phyloP scores from a whole-genome alignment of 495 filamentous ascomycete genomes.

The Podospora bellae-mahoneyi region DNA sequence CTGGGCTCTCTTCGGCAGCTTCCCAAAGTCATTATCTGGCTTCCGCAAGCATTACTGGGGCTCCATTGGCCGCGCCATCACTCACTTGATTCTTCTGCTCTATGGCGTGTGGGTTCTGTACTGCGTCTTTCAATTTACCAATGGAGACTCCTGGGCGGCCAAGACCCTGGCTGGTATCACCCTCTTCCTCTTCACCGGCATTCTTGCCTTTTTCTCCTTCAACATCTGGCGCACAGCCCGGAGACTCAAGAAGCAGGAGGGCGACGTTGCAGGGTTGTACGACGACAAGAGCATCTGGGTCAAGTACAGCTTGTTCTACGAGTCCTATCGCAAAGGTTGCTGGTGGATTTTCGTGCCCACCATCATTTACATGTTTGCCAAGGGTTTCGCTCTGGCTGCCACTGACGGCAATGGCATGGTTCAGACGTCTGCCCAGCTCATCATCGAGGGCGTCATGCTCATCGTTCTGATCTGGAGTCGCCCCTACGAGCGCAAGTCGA shows the following conservation, averaged over 20 bases:
- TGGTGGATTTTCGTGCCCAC: slow-evolving; percentile 96
- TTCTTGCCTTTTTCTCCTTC: slow-evolving; percentile 75
- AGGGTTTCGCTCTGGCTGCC: slow-evolving; percentile 81
- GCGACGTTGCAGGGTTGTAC: slow-evolving; percentile 70
- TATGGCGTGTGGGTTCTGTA: slow-evolving; percentile 96
- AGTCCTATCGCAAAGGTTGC: slow-evolving; percentile 85
- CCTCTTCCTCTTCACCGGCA: slow-evolving; percentile 69
- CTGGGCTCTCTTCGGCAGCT: slow-evolving; percentile 86
- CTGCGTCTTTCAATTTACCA: slow-evolving; percentile 91
- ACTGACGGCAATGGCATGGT: slow-evolving; percentile 81
- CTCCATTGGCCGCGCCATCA: slow-evolving; percentile 80
- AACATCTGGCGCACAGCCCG: slow-evolving; percentile 77
- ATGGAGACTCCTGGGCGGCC: slow-evolving; percentile 94
- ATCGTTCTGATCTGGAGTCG: slow-evolving; percentile 75
- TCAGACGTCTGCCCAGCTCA: slow-evolving; percentile 74
- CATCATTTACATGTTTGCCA: slow-evolving; percentile 90
- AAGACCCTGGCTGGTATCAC: slow-evolving; percentile 82
- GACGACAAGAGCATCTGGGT: slow-evolving; percentile 89
- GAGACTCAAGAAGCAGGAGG: slow-evolving; percentile 68
- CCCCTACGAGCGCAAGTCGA: slow-evolving; percentile 78
- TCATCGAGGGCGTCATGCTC: slow-evolving; percentile 71
- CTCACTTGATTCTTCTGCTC: slow-evolving; percentile 82
- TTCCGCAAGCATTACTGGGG: slow-evolving; percentile 98
- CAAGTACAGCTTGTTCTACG: slow-evolving; percentile 97
- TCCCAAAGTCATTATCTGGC: slow-evolving; percentile 72